Conservation (phyloP, 2,329 filamentous ascomycete genomes). For the Microsporum ferrugineum region DNA sequence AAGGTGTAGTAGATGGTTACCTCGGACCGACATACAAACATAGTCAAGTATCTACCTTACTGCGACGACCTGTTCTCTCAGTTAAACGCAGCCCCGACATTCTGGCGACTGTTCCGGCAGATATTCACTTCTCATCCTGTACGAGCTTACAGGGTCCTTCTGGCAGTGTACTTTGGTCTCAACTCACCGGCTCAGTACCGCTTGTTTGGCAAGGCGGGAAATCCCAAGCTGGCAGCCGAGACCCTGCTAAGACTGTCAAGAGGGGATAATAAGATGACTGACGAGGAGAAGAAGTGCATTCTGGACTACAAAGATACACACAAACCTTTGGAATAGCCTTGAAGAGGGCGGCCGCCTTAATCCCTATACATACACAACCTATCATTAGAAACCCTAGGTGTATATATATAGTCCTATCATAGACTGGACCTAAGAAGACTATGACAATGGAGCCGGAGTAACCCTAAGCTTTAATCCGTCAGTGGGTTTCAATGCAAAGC, state of each 20-base stretch:
- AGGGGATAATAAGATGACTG: slow-evolving; percentile 18
- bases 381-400: background rate
- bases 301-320: background rate
- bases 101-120: slow-evolving; percentile 19
- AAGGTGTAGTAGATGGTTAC: slow-evolving; percentile 18
- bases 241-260: slow-evolving; percentile 23
- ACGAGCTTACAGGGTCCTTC: slow-evolving; percentile 20
- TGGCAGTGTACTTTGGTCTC: slow-evolving; percentile 28
- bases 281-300: background rate
- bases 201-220: slow-evolving; percentile 24
- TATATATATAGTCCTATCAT: background rate
- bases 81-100: slow-evolving; percentile 24
- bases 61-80: slow-evolving; percentile 26
- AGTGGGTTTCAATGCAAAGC: slow-evolving; percentile 3
- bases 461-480: slow-evolving; percentile 2
- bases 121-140: slow-evolving; percentile 21
- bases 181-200: slow-evolving; percentile 29
- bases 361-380: background rate
- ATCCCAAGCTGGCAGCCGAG: slow-evolving; percentile 22
- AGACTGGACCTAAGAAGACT: too few species aligned
- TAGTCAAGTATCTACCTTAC: slow-evolving; percentile 22
- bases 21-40: slow-evolving; percentile 24
- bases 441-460: background rate
- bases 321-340: background rate
- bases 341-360: background rate